These are phyloP conservation scores for Hevea brasiliensis DNA, from an alignment of 345 rosid species.

Conservation along the genomic window DNA sequence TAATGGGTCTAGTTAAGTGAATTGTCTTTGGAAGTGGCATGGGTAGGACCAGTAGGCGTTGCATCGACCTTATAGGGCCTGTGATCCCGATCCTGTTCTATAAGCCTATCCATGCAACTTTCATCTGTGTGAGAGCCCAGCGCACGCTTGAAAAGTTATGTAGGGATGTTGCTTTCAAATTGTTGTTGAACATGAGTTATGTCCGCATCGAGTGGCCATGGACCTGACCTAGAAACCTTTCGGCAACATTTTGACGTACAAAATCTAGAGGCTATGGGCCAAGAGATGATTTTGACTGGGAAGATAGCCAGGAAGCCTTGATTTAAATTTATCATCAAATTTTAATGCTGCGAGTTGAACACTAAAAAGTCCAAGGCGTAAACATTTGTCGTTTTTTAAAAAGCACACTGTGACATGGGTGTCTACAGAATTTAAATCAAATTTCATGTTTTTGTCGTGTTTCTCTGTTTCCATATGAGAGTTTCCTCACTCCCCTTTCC, in stretches of 20 bases:
- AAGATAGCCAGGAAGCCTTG: background rate
- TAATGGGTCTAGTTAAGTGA: background rate
- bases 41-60: background rate
- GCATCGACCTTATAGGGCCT: background rate
- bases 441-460: no score
- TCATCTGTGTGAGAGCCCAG: background rate
- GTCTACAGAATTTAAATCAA: no score
- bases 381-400: background rate
- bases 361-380: background rate
- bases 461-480: no score
- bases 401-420: background rate
- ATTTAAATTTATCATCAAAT: background rate
- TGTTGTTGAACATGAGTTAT: background rate
- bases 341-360: background rate
- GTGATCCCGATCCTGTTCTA: background rate
- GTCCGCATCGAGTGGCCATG: background rate
- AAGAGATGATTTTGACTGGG: background rate
- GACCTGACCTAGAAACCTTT: background rate
- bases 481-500: no score
- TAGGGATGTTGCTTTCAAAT: constrained; percentile 4
- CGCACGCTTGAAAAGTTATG: constrained; percentile 7
- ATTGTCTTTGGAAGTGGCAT: background rate
- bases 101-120: background rate
- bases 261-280: background rate
- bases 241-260: background rate